A percentile compares a stretch with the other conserved stretches of the same genome.
These are phyloP conservation scores for Phyllostachys edulis DNA, from an alignment of 176 grass and related monocot species.

Conservation along the genomic window DNA sequence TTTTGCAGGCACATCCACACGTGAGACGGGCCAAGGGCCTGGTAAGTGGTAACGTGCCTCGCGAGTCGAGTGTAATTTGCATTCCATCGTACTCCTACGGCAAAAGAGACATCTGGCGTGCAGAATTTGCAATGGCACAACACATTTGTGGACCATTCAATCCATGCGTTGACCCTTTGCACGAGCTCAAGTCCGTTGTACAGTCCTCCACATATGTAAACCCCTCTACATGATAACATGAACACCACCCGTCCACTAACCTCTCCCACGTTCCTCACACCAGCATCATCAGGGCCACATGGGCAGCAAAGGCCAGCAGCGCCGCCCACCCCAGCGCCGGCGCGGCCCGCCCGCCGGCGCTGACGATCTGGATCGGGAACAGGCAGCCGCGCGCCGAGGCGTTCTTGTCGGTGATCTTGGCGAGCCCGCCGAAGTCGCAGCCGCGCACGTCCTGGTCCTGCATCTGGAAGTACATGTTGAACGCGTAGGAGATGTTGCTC, in stretches of 20 bases:
- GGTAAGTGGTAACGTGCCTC: not conserved
- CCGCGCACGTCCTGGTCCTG: conserved; percentile 84
- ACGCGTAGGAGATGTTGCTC: conserved; percentile 76
- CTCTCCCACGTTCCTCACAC: conserved; percentile 15
- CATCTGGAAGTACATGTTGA: conserved; percentile 99
- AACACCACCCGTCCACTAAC: not conserved
- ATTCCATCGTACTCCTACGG: not conserved
- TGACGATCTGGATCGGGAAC: conserved; percentile 65
- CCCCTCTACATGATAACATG: not conserved
- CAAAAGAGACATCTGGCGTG: not conserved
- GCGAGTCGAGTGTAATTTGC: not conserved
- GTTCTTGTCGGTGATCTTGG: conserved; percentile 62
- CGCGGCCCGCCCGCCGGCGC: conserved; percentile 8
- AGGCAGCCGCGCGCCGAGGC: conserved; percentile 50
- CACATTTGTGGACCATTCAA: not conserved
- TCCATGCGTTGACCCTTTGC: not conserved
- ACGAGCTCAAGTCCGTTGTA: not conserved
- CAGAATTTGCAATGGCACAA: not conserved
- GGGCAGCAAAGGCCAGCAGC: conserved; percentile 4
- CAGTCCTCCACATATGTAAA: not conserved
- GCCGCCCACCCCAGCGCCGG: not conserved
- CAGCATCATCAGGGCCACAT: conserved; percentile 31
- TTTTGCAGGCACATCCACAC: too few relatives aligned
- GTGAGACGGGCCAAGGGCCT: not conserved
- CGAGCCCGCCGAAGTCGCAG: conserved; percentile 79